phyloP scores from a whole-genome alignment of 164 flowering plant species.

The Vitis labrusca region DNA sequence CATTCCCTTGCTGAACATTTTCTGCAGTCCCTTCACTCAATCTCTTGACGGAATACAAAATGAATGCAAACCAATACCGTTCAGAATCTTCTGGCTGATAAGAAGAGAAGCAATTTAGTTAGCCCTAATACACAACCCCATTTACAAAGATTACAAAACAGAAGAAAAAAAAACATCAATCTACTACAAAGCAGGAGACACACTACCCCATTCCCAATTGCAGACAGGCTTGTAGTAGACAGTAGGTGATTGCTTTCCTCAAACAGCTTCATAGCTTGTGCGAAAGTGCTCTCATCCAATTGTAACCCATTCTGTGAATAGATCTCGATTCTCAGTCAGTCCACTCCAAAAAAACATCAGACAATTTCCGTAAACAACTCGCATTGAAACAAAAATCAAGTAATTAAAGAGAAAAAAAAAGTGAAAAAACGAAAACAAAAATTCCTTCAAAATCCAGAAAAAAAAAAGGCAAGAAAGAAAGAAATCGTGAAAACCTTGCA shows the following conservation, averaged over 20 bases:
- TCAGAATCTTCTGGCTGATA: slow-evolving; percentile 81
- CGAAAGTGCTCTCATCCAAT: slow-evolving; percentile 43
- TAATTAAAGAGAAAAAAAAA: too few species aligned
- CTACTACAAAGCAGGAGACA: neutral
- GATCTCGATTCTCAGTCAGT: slow-evolving; percentile 3
- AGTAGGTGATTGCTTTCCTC: slow-evolving; percentile 63
- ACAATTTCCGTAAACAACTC: neutral
- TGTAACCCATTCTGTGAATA: slow-evolving; percentile 46
- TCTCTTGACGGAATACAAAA: slow-evolving; percentile 64
- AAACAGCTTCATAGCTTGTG: slow-evolving; percentile 52
- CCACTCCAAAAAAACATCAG: neutral
- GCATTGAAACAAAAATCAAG: too few species aligned
- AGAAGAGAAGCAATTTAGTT: neutral
- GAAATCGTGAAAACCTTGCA: slow-evolving; percentile 52
- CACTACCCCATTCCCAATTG: slow-evolving; percentile 72
- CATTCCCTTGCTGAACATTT: slow-evolving; percentile 16
- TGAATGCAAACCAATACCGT: slow-evolving; percentile 77
- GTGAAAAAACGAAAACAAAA: neutral
- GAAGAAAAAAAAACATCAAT: neutral
- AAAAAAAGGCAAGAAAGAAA: neutral
- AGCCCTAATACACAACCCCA: neutral
- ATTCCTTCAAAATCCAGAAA: neutral
- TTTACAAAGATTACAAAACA: neutral
- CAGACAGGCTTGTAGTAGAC: slow-evolving; percentile 36
- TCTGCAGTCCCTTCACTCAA: slow-evolving; percentile 37